Conservation (phyloP, 2,329 filamentous ascomycete genomes). For the Aspergillus sp. region DNA sequence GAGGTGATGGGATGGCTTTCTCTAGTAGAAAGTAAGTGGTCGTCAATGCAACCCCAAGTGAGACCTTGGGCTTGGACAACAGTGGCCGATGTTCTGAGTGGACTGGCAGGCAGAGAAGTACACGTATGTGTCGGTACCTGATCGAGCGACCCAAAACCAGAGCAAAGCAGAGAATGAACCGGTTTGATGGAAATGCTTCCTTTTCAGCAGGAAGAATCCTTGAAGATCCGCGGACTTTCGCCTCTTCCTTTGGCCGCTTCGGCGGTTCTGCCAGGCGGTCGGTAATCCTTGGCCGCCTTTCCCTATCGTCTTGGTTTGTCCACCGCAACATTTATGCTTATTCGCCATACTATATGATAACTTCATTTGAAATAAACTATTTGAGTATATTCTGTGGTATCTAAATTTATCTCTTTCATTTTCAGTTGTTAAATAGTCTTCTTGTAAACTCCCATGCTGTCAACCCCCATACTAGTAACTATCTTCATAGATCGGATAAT, state of each 20-base stretch:
- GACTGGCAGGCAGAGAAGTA: neutral
- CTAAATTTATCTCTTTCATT: too few relatives aligned
- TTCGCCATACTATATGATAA: too few relatives aligned
- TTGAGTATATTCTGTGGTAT: too few relatives aligned
- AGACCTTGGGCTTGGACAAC: conserved; percentile 1
- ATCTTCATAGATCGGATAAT: neutral
- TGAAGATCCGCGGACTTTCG: neutral
- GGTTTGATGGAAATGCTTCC: neutral
- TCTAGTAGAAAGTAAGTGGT: neutral
- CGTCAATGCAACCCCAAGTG: neutral
- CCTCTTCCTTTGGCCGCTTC: neutral
- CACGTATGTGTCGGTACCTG: neutral
- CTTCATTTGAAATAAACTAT: too few relatives aligned
- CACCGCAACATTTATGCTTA: too few relatives aligned
- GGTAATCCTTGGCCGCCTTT: conserved; percentile 6
- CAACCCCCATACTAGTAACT: neutral
- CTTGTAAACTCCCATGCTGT: too few relatives aligned
- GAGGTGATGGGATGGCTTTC: neutral
- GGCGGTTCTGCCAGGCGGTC: conserved; percentile 5
- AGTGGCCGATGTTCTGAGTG: neutral
- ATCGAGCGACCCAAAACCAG: neutral
- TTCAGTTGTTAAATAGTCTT: too few relatives aligned
- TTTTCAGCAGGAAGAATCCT: neutral
- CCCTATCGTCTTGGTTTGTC: too few relatives aligned
- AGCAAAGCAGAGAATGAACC: neutral